These are phyloP conservation scores for Nannizziopsis arthrosporioides DNA, from an alignment of 2,329 filamentous ascomycete genomes.

Conservation along the genomic window DNA sequence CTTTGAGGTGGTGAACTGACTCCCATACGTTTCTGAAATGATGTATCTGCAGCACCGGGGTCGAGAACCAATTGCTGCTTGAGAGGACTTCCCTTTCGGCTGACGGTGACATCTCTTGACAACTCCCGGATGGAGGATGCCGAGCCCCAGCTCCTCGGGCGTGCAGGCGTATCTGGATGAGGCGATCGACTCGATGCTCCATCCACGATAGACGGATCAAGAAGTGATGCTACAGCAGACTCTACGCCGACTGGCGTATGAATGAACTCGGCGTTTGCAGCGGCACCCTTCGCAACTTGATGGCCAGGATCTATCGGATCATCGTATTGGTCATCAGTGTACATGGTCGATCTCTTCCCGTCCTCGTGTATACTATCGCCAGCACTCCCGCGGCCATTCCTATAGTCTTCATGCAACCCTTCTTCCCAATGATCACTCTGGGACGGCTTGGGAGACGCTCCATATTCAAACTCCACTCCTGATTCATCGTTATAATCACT, in stretches of 20 bases:
- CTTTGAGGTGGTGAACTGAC: conserved; percentile 45
- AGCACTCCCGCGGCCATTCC: conserved; percentile 13
- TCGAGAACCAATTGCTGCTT: conserved; percentile 33
- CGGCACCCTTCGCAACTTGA: conserved; percentile 57
- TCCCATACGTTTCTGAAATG: conserved; percentile 30
- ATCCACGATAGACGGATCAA: conserved; percentile 69
- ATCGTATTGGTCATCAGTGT: conserved; percentile 46
- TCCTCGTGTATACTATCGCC: conserved; percentile 36
- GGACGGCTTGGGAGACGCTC: conserved; percentile 23
- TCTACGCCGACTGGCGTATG: conserved; percentile 64
- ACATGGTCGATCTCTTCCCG: conserved; percentile 37
- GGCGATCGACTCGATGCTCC: conserved; percentile 41
- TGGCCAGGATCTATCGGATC: conserved; percentile 50
- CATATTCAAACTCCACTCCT: conserved; percentile 30
- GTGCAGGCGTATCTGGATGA: conserved; percentile 36
- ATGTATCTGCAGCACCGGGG: conserved; percentile 28
- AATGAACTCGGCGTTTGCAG: conserved; percentile 64
- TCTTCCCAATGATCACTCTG: conserved; percentile 21
- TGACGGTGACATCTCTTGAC: conserved; percentile 17
- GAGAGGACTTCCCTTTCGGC: conserved; percentile 34
- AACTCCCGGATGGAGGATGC: conserved; percentile 16
- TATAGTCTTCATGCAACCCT: conserved; percentile 19
- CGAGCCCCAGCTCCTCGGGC: conserved; percentile 22
- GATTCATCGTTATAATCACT: conserved; percentile 33
- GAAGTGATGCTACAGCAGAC: conserved; percentile 80